Evolutionary conservation across 2,329 filamentous ascomycete genomes (phyloP).

Genomic region (Cercospora sp.): DNA sequence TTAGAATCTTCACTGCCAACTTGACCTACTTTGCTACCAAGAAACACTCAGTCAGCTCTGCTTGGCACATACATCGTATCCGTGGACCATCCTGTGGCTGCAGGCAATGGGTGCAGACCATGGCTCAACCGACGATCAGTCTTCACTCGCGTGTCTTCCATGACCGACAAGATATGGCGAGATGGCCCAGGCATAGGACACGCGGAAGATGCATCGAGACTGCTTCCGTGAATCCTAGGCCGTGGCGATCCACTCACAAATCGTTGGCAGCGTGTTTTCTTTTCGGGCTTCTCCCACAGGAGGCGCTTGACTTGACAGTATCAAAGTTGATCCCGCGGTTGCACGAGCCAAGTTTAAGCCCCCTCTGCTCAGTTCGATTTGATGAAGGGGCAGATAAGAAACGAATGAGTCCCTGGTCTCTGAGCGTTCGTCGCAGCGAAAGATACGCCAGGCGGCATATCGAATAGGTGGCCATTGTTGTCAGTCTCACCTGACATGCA

Average conservation of each 20-base stretch:
- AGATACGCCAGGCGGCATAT: neutral
- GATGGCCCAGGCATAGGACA: neutral
- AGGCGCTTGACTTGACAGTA: neutral
- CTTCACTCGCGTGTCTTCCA: neutral
- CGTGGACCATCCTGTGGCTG: neutral
- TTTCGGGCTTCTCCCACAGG: neutral
- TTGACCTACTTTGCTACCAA: neutral
- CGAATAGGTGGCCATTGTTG: neutral
- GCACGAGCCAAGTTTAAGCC: neutral
- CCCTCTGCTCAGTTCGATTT: neutral
- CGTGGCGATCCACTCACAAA: neutral
- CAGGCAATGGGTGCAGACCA: neutral
- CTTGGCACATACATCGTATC: constrained; percentile 1
- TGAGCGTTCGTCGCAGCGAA: neutral
- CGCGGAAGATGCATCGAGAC: neutral
- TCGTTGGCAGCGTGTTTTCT: neutral
- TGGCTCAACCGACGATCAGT: neutral
- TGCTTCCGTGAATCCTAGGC: neutral
- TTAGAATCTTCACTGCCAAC: constrained; percentile 33
- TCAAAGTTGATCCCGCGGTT: neutral
- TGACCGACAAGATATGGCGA: neutral
- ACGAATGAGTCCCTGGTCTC: neutral
- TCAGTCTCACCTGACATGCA: neutral
- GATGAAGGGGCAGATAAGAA: neutral
- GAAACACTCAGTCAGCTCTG: constrained; percentile 9